phyloP scores from a whole-genome alignment of 2,329 filamentous ascomycete species.

The Fusarium nurragi region DNA sequence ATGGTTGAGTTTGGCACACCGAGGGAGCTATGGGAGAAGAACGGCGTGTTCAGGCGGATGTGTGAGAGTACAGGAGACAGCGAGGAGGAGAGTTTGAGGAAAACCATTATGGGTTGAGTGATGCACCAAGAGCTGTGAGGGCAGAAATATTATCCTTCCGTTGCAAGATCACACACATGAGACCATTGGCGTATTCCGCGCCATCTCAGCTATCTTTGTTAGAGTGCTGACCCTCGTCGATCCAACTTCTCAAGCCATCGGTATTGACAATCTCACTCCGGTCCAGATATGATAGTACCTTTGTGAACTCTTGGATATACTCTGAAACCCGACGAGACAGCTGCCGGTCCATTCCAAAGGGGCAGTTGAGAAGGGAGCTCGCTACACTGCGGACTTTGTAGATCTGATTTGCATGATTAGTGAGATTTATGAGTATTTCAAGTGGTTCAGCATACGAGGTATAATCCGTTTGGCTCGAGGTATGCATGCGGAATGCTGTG shows the following conservation, averaged over 20 bases:
- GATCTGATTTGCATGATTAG: too few relatives aligned
- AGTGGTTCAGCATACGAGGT: background rate
- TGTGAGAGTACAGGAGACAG: constrained; percentile 66
- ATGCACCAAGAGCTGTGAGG: too few relatives aligned
- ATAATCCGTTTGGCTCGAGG: background rate
- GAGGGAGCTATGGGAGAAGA: constrained; percentile 64
- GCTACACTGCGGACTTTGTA: constrained; percentile 10
- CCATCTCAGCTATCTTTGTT: too few relatives aligned
- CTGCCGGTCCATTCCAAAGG: background rate
- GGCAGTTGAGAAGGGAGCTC: background rate
- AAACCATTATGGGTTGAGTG: constrained; percentile 51
- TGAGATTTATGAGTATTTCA: too few relatives aligned
- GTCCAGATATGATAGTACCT: constrained; percentile 5
- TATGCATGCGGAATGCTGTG: background rate
- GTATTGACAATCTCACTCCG: constrained; percentile 8
- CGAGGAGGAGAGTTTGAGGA: constrained; percentile 55
- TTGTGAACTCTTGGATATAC: background rate
- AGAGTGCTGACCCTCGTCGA: background rate
- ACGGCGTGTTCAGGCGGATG: constrained; percentile 67
- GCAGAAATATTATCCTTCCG: too few relatives aligned
- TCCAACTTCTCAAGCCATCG: background rate
- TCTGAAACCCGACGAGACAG: background rate
- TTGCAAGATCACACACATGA: too few relatives aligned
- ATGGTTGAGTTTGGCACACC: constrained; percentile 74
- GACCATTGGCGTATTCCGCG: too few relatives aligned